phyloP scores from a whole-genome alignment of 2,329 filamentous ascomycete species.

The Clonostachys rhizophaga region DNA sequence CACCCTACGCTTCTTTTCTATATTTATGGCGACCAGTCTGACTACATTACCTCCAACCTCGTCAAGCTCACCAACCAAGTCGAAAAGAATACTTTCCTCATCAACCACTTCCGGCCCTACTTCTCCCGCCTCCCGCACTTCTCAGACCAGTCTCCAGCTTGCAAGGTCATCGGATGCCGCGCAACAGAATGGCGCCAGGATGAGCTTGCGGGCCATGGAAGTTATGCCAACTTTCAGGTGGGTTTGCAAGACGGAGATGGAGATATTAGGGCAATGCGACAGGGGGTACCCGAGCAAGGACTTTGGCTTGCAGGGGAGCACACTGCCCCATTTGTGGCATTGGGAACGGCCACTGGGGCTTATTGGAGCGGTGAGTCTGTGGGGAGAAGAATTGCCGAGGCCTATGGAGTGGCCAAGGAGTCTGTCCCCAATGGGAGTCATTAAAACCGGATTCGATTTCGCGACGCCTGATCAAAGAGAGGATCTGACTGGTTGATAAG shows the following conservation, averaged over 20 bases:
- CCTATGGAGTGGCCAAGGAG: slow-evolving; percentile 32
- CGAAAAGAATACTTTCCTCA: slow-evolving; percentile 49
- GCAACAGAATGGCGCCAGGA: slow-evolving; percentile 78
- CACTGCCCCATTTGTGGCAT: slow-evolving; percentile 81
- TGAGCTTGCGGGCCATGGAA: slow-evolving; percentile 74
- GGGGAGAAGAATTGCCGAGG: slow-evolving; percentile 56
- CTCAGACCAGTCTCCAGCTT: slow-evolving; percentile 42
- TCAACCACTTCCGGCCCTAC: slow-evolving; percentile 72
- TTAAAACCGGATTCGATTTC: too few relatives aligned
- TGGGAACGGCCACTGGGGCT: slow-evolving; percentile 86
- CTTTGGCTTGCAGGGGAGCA: slow-evolving; percentile 90
- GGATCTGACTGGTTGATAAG: not conserved
- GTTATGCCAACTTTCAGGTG: slow-evolving; percentile 81
- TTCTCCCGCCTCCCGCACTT: slow-evolving; percentile 72
- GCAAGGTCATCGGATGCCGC: slow-evolving; percentile 57
- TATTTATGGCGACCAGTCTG: slow-evolving; percentile 60
- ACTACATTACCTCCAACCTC: slow-evolving; percentile 42
- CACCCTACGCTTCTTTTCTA: slow-evolving; percentile 88
- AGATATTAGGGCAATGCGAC: slow-evolving; percentile 63
- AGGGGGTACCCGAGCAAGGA: slow-evolving; percentile 59
- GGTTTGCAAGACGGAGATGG: slow-evolving; percentile 65
- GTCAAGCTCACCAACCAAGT: slow-evolving; percentile 32
- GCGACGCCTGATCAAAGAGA: not conserved
- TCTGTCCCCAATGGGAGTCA: not conserved
- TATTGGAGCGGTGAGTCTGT: slow-evolving; percentile 88